Conservation (phyloP, 1,284 basidiomycete species). For the Volvariella surrecta region DNA sequence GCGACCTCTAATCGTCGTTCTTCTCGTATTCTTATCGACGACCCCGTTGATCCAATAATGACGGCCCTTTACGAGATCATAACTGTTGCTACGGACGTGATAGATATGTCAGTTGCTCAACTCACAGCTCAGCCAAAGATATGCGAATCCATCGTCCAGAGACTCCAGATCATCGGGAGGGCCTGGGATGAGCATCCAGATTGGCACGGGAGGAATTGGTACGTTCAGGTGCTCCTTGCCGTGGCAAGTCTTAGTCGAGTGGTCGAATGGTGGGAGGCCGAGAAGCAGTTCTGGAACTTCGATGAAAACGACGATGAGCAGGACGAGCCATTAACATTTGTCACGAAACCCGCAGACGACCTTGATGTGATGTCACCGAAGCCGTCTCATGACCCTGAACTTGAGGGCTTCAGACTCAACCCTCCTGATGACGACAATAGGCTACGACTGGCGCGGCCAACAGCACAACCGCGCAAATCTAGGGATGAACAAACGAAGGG, state of each 20-base stretch:
- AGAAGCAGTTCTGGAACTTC: conserved; percentile 99
- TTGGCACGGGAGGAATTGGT: conserved; percentile 98
- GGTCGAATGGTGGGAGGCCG: conserved; percentile 99
- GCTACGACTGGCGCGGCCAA: conserved; percentile 37
- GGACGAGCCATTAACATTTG: conserved; percentile 85
- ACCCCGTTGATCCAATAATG: conserved; percentile 87
- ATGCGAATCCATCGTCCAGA: conserved; percentile 83
- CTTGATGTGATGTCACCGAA: conserved; percentile 32
- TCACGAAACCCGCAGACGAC: conserved; percentile 72
- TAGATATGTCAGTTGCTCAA: conserved; percentile 82
- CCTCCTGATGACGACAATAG: conserved; percentile 48
- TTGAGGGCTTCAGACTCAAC: conserved; percentile 36
- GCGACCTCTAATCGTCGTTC: conserved; percentile 56
- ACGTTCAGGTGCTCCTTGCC: conserved; percentile 94
- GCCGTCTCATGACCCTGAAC: conserved; percentile 33
- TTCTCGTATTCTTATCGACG: conserved; percentile 66
- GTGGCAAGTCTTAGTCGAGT: conserved; percentile 94
- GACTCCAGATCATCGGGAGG: conserved; percentile 86
- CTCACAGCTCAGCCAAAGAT: conserved; percentile 80
- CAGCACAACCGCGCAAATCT: conserved; percentile 43
- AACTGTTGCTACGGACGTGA: conserved; percentile 89
- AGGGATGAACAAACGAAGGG: conserved; percentile 51
- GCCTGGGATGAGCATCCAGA: conserved; percentile 97
- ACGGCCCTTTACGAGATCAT: conserved; percentile 89
- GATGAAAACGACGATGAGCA: conserved; percentile 88